phyloP scores from a whole-genome alignment of 805 yeast species.

The Saturnispora besseyi region DNA sequence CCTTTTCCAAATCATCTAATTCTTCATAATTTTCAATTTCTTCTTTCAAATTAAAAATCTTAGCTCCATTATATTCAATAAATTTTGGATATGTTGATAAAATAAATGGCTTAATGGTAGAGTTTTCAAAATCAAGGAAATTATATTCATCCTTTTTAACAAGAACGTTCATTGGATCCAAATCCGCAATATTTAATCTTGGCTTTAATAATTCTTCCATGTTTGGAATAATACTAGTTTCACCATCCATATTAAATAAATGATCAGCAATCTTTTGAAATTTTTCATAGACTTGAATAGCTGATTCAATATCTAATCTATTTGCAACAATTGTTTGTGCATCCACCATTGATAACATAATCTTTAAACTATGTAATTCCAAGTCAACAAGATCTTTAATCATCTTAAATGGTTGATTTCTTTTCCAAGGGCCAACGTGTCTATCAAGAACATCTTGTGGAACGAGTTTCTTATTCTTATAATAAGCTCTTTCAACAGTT shows the following conservation, averaged over 20 bases:
- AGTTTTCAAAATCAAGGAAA: constrained; percentile 77
- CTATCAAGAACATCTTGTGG: constrained; percentile 40
- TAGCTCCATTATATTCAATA: constrained; percentile 81
- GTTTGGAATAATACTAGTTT: constrained; percentile 45
- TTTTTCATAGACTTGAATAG: constrained; percentile 53
- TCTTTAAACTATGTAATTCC: constrained; percentile 53
- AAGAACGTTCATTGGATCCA: constrained; percentile 85
- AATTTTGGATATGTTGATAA: constrained; percentile 75
- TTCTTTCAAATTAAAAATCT: constrained; percentile 63
- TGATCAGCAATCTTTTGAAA: constrained; percentile 46
- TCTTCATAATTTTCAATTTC: constrained; percentile 65
- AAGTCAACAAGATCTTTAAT: constrained; percentile 55
- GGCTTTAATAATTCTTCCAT: constrained; percentile 57
- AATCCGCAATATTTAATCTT: constrained; percentile 68
- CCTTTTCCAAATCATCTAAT: constrained; percentile 63
- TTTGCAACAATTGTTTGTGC: constrained; percentile 36
- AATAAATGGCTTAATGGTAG: constrained; percentile 73
- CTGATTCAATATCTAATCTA: constrained; percentile 35
- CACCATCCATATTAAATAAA: constrained; percentile 46
- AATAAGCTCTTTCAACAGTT: constrained; percentile 68
- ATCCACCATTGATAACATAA: constrained; percentile 44
- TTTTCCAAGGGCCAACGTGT: constrained; percentile 72
- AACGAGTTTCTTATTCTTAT: constrained; percentile 55
- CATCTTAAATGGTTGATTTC: constrained; percentile 49
- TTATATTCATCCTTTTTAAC: constrained; percentile 35